phyloP scores from a whole-genome alignment of 257 asterid genomes.

The Capsicum chinense region DNA sequence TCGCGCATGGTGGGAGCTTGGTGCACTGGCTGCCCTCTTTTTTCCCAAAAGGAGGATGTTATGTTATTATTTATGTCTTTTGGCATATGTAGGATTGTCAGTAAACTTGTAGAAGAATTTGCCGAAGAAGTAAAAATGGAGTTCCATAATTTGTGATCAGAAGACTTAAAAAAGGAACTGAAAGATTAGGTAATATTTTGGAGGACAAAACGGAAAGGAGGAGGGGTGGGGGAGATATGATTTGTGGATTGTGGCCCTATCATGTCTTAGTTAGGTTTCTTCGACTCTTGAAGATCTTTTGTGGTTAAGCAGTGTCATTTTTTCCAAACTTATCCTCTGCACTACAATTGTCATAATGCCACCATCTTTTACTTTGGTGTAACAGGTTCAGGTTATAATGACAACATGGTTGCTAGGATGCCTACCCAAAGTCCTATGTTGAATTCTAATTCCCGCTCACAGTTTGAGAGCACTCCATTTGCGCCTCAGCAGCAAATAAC shows the following conservation, averaged over 20 bases:
- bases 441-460: constrained; percentile 49
- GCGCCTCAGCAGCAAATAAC: constrained; percentile 46
- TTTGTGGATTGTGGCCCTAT: background rate
- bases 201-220: background rate
- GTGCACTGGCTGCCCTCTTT: too few relatives aligned
- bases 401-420: constrained; percentile 54
- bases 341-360: background rate
- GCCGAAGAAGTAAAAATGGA: background rate
- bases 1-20: too few relatives aligned
- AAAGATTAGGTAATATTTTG: background rate
- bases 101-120: too few relatives aligned
- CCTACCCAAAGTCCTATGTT: constrained; percentile 50
- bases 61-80: too few relatives aligned
- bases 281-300: background rate
- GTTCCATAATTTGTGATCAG: background rate
- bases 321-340: background rate
- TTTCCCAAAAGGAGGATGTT: too few relatives aligned
- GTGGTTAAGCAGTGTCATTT: constrained; percentile 10
- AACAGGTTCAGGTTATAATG: constrained; percentile 61
- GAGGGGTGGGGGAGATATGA: background rate
- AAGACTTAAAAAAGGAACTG: background rate
- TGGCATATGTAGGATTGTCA: too few relatives aligned
- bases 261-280: background rate
- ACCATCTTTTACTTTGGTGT: background rate
- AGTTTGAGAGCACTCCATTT: constrained; percentile 49